phyloP scores from a whole-genome alignment of 495 filamentous ascomycete genomes.

The Xylaria sp. region DNA sequence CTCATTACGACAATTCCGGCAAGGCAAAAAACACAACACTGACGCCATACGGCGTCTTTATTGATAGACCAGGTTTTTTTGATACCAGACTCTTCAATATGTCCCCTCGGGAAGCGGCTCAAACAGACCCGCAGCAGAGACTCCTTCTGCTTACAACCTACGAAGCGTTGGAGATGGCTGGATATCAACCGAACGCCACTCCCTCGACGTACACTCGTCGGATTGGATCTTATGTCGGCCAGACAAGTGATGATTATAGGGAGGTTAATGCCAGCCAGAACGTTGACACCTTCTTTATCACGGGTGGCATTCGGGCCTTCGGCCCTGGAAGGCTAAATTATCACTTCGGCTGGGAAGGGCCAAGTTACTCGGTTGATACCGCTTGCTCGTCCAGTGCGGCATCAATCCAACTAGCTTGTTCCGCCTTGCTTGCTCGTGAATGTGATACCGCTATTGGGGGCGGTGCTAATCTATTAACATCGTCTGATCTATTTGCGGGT shows the following conservation, averaged over 20 bases:
- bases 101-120: slow-evolving; percentile 79
- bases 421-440: slow-evolving; percentile 68
- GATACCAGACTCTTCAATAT: slow-evolving; percentile 86
- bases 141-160: slow-evolving; percentile 76
- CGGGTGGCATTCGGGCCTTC: background rate
- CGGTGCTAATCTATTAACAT: slow-evolving; percentile 29
- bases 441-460: slow-evolving; percentile 57
- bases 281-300: no score
- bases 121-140: slow-evolving; percentile 80
- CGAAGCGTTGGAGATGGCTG: slow-evolving; percentile 82
- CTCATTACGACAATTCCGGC: slow-evolving; percentile 71
- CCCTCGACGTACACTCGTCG: no score
- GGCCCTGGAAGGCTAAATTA: slow-evolving; percentile 28
- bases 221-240: no score
- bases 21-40: slow-evolving; percentile 70
- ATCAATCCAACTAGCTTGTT: background rate
- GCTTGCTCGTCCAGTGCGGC: slow-evolving; percentile 43
- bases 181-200: slow-evolving; percentile 74
- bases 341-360: slow-evolving; percentile 47
- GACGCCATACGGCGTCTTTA: slow-evolving; percentile 78
- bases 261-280: no score
- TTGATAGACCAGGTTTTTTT: slow-evolving; percentile 76
- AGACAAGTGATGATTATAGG: no score
- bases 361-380: slow-evolving; percentile 48
- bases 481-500: background rate